Conservation (phyloP, 2,329 filamentous ascomycete species). For the Zalaria sp. region DNA sequence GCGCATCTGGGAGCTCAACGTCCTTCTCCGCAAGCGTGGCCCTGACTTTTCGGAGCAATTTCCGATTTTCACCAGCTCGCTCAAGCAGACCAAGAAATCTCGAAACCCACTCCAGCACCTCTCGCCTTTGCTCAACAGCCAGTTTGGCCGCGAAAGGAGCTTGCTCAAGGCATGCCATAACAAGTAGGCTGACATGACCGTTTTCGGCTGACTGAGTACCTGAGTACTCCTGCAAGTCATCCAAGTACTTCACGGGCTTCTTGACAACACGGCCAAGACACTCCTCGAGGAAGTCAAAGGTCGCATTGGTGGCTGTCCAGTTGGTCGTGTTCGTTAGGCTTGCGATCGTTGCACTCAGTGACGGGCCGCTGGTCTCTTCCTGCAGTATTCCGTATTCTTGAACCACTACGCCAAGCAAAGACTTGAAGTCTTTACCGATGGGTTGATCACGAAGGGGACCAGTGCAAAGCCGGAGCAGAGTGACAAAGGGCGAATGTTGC, state of each 20-base stretch:
- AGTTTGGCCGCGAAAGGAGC: slow-evolving; percentile 50
- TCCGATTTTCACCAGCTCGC: slow-evolving; percentile 4
- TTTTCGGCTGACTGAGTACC: slow-evolving; percentile 10
- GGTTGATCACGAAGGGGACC: slow-evolving; percentile 25
- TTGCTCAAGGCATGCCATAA: slow-evolving; percentile 62
- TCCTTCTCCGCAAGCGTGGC: neutral
- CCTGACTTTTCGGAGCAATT: neutral
- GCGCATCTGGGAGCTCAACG: neutral
- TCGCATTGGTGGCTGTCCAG: slow-evolving; percentile 6
- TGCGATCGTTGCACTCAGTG: slow-evolving; percentile 32
- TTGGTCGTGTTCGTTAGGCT: slow-evolving; percentile 17
- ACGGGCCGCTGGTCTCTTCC: slow-evolving; percentile 21
- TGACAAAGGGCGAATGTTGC: slow-evolving; percentile 55
- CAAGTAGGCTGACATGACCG: slow-evolving; percentile 44
- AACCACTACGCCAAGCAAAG: slow-evolving; percentile 46
- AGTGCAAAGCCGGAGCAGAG: slow-evolving; percentile 47
- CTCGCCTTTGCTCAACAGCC: slow-evolving; percentile 6
- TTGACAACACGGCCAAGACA: slow-evolving; percentile 62
- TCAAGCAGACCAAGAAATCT: slow-evolving; percentile 10
- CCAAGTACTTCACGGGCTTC: slow-evolving; percentile 72
- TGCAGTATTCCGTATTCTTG: slow-evolving; percentile 55
- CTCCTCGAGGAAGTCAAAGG: slow-evolving; percentile 69
- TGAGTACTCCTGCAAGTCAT: slow-evolving; percentile 43
- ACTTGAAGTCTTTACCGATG: slow-evolving; percentile 10
- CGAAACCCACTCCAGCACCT: slow-evolving; percentile 5